These are phyloP conservation scores for Pleodorina starrii DNA, from an alignment of 139 green algal species.

Conservation along the genomic window DNA sequence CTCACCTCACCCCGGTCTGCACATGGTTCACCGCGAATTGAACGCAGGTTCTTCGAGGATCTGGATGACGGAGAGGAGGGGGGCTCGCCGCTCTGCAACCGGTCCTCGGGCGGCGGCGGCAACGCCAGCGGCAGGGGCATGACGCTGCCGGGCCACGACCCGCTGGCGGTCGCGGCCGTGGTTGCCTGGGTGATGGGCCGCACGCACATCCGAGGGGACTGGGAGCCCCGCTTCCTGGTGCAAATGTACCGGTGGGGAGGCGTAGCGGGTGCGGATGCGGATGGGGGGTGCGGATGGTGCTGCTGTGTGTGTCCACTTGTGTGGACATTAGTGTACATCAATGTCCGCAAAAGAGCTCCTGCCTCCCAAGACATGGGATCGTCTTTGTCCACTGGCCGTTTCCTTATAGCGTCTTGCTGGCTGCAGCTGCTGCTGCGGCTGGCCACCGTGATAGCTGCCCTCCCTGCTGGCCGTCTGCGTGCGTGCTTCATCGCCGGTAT, in stretches of 20 bases:
- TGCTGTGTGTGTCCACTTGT: too few relatives aligned
- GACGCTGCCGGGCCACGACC: conserved; percentile 23
- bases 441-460: too few relatives aligned
- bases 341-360: neutral
- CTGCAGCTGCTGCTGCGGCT: too few relatives aligned
- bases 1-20: too few relatives aligned
- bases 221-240: conserved; percentile 18
- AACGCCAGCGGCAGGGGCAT: too few relatives aligned
- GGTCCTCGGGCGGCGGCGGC: too few relatives aligned
- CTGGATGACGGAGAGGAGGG: neutral
- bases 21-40: neutral
- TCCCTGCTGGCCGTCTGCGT: too few relatives aligned
- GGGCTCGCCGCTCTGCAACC: too few relatives aligned
- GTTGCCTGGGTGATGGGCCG: conserved; percentile 38
- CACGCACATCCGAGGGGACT: neutral
- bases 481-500: too few relatives aligned
- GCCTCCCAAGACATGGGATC: neutral
- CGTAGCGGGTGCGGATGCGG: neutral
- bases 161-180: conserved; percentile 33
- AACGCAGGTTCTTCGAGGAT: conserved; percentile 19
- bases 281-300: too few relatives aligned
- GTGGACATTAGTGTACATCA: too few relatives aligned
- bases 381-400: neutral
- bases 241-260: neutral
- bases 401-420: neutral